phyloP scores from a whole-genome alignment of 208 protist species.

The Acanthamoeba healyi region DNA sequence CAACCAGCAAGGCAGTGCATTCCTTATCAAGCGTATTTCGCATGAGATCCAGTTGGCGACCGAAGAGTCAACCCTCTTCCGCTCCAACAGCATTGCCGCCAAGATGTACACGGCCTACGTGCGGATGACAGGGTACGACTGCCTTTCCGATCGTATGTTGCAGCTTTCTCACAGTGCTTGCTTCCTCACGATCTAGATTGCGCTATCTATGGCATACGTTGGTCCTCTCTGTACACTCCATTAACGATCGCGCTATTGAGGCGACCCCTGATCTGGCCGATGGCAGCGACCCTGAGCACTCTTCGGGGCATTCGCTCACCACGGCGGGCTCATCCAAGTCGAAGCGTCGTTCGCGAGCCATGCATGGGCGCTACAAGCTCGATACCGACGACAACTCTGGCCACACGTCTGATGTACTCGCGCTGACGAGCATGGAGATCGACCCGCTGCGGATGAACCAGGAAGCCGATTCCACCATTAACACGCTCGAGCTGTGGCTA shows the following conservation, averaged over 20 bases:
- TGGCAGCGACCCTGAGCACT: neutral
- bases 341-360: neutral
- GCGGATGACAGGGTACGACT: conserved; percentile 58
- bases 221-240: neutral
- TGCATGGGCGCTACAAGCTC: conserved; percentile 50
- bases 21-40: conserved; percentile 14
- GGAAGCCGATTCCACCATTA: conserved; percentile 54
- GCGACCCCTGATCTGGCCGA: neutral
- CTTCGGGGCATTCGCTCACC: neutral
- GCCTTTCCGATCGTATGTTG: too few relatives aligned
- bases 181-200: too few relatives aligned
- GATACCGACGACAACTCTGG: conserved; percentile 56
- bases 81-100: conserved; percentile 64
- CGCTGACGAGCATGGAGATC: conserved; percentile 42
- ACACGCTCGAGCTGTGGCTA: conserved; percentile 71
- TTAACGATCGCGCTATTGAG: conserved; percentile 55
- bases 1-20: conserved; percentile 14
- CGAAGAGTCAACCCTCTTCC: conserved; percentile 68
- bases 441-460: conserved; percentile 45
- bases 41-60: neutral
- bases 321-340: neutral
- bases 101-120: conserved; percentile 73
- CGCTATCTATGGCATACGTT: conserved; percentile 75
- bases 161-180: too few relatives aligned
- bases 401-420: conserved; percentile 49